Evolutionary conservation across 1,139 yeast species (phyloP).

Genomic region (Yamadazyma trypodendri): DNA sequence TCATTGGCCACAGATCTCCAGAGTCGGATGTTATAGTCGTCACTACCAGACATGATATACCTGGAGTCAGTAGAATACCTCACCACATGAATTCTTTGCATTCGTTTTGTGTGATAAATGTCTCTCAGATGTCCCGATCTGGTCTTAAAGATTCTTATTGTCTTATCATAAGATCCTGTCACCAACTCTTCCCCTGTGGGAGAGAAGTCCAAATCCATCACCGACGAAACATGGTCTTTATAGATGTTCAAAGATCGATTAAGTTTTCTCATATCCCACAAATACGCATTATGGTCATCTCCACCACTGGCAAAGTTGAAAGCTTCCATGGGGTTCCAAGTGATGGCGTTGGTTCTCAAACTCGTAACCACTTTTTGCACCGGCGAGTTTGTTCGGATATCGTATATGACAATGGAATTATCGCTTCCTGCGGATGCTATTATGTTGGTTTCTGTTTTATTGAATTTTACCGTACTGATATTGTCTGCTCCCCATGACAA

Average conservation of each 20-base stretch:
- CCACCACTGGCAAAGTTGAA: slow-evolving; percentile 87
- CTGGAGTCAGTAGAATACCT: slow-evolving; percentile 85
- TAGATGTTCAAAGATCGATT: slow-evolving; percentile 74
- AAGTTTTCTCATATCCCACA: slow-evolving; percentile 95
- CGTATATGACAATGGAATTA: slow-evolving; percentile 86
- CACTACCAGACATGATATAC: slow-evolving; percentile 87
- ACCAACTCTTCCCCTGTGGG: slow-evolving; percentile 97
- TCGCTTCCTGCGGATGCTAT: slow-evolving; percentile 92
- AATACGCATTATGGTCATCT: slow-evolving; percentile 93
- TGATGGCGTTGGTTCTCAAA: slow-evolving; percentile 78
- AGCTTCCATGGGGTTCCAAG: slow-evolving; percentile 99
- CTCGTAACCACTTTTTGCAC: slow-evolving; percentile 85
- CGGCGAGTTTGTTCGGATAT: slow-evolving; percentile 88
- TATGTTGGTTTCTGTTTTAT: slow-evolving; percentile 85
- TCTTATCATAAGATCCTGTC: slow-evolving; percentile 93
- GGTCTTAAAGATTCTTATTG: slow-evolving; percentile 74
- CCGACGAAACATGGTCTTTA: slow-evolving; percentile 96
- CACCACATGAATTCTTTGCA: slow-evolving; percentile 90
- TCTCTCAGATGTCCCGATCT: slow-evolving; percentile 92
- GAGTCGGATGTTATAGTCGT: slow-evolving; percentile 89
- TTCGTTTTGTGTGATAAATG: slow-evolving; percentile 92
- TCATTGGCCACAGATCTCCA: slow-evolving; percentile 92
- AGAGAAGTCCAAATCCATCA: slow-evolving; percentile 89
- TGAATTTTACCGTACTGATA: slow-evolving; percentile 77
- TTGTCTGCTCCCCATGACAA: slow-evolving; percentile 97